Conservation (phyloP, 805 yeast genomes). For the Candida namnaoensis region DNA sequence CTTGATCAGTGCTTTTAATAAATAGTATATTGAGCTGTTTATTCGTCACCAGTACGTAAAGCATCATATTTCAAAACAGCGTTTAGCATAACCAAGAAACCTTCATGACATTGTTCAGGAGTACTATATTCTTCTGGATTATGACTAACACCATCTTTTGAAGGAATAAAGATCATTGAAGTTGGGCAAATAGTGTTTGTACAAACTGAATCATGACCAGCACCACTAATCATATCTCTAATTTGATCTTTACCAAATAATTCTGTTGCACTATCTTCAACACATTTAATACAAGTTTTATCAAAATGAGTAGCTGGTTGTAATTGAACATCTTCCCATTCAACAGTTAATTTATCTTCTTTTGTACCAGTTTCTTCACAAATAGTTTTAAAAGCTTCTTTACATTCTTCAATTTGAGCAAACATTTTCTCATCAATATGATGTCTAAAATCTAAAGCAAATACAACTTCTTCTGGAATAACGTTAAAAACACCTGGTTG, state of each 20-base stretch:
- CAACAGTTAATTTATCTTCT: constrained; percentile 25
- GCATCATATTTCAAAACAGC: constrained; percentile 34
- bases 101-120: constrained; percentile 54
- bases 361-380: constrained; percentile 18
- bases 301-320: constrained; percentile 52
- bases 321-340: constrained; percentile 33
- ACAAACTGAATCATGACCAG: constrained; percentile 67
- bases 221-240: constrained; percentile 51
- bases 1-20: too few species aligned
- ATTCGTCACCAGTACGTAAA: not conserved
- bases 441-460: constrained; percentile 54
- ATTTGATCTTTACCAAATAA: constrained; percentile 35
- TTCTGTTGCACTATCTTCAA: constrained; percentile 41
- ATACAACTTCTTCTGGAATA: constrained; percentile 52
- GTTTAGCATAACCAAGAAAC: constrained; percentile 47
- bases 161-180: constrained; percentile 68
- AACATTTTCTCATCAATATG: constrained; percentile 32
- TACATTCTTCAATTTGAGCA: constrained; percentile 28
- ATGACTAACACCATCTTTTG: constrained; percentile 58
- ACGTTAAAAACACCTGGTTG: constrained; percentile 61
- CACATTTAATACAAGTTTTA: constrained; percentile 39
- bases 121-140: constrained; percentile 58
- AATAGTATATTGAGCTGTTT: too few species aligned
- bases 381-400: constrained; percentile 26
- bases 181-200: constrained; percentile 53